phyloP scores from a whole-genome alignment of 1,284 basidiomycete genomes.

The Moniliella sp. region DNA sequence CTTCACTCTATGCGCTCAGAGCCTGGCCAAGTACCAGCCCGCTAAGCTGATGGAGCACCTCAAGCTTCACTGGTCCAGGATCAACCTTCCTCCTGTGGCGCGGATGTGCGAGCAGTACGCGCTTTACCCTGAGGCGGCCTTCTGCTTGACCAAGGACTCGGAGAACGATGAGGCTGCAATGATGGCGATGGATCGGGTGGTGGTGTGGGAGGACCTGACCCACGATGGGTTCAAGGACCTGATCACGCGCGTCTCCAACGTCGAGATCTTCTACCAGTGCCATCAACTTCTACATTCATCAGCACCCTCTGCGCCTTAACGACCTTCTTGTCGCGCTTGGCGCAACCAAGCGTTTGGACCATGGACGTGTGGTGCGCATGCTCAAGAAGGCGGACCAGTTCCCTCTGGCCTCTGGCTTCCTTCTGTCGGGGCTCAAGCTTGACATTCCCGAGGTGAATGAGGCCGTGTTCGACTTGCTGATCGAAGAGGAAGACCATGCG shows the following conservation, averaged over 20 bases:
- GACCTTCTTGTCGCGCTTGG: constrained; percentile 79
- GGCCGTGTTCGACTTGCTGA: constrained; percentile 82
- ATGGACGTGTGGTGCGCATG: constrained; percentile 85
- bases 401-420: constrained; percentile 79
- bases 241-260: constrained; percentile 53
- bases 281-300: constrained; percentile 47
- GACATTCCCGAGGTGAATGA: constrained; percentile 86
- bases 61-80: constrained; percentile 85
- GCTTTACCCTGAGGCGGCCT: constrained; percentile 92
- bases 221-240: constrained; percentile 65
- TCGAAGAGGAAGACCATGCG: constrained; percentile 96
- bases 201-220: constrained; percentile 90
- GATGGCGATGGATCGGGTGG: constrained; percentile 92
- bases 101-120: constrained; percentile 85
- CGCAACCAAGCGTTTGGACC: constrained; percentile 72
- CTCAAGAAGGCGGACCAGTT: constrained; percentile 74
- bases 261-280: constrained; percentile 88
- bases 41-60: constrained; percentile 98
- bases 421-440: constrained; percentile 64
- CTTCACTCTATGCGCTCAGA: constrained; percentile 78
- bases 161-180: constrained; percentile 86
- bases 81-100: constrained; percentile 90
- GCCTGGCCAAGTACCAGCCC: constrained; percentile 89
- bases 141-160: constrained; percentile 93
- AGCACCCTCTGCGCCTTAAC: constrained; percentile 75